These are phyloP conservation scores for Paecilomyces variotii DNA, from an alignment of 2,329 filamentous ascomycete genomes.

Conservation along the genomic window DNA sequence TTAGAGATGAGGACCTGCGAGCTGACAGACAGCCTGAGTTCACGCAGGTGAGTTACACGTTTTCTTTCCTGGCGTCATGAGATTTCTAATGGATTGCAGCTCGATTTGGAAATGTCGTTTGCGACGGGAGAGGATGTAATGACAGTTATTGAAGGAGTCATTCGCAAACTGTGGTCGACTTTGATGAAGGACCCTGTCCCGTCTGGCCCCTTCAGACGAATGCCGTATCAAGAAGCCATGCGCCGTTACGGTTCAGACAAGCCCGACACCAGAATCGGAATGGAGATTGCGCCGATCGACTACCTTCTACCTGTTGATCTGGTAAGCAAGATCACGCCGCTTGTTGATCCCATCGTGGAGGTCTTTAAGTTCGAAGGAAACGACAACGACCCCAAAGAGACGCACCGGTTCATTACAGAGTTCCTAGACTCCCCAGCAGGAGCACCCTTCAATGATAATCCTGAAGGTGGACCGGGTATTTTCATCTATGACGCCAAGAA, in stretches of 20 bases:
- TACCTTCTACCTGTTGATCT: conserved; percentile 57
- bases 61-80: not conserved
- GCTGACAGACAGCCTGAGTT: conserved; percentile 95
- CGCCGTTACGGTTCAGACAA: conserved; percentile 78
- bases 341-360: conserved; percentile 65
- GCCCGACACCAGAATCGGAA: conserved; percentile 72
- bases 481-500: conserved; percentile 66
- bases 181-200: conserved; percentile 39
- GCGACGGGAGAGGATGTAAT: conserved; percentile 65
- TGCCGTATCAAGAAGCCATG: conserved; percentile 74
- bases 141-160: conserved; percentile 43
- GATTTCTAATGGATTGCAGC: conserved; percentile 36
- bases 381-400: conserved; percentile 44
- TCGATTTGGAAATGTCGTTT: conserved; percentile 93
- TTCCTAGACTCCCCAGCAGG: conserved; percentile 63
- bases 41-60: conserved; percentile 58
- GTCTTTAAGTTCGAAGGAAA: conserved; percentile 55
- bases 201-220: conserved; percentile 44
- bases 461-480: conserved; percentile 70
- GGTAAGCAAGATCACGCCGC: conserved; percentile 63
- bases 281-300: conserved; percentile 59
- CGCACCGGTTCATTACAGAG: conserved; percentile 53
- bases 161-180: conserved; percentile 48
- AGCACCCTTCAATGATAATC: conserved; percentile 56
- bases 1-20: conserved; percentile 86